Conservation (phyloP, 306 rosid genomes). For the Trifolium subterraneum region DNA sequence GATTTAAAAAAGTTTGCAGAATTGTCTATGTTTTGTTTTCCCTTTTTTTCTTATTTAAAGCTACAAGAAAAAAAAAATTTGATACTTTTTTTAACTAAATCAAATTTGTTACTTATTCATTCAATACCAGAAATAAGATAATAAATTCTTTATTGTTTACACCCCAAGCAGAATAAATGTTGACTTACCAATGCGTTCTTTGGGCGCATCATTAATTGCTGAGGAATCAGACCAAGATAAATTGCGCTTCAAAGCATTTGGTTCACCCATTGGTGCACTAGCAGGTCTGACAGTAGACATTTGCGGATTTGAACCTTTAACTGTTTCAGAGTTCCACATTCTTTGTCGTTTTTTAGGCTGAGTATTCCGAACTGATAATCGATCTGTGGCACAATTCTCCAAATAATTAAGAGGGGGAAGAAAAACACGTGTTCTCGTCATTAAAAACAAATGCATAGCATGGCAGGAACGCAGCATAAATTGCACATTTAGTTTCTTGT, state of each 20-base stretch:
- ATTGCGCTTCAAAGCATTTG: slow-evolving; percentile 54
- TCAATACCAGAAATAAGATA: slow-evolving; percentile 13
- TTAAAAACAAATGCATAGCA: slow-evolving; percentile 3
- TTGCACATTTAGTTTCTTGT: slow-evolving; percentile 6
- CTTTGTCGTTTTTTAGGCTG: slow-evolving; percentile 84
- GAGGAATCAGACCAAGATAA: slow-evolving; percentile 70
- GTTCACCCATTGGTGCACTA: slow-evolving; percentile 62
- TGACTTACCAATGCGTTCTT: slow-evolving; percentile 86
- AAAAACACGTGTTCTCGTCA: neutral
- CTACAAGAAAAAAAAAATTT: slow-evolving; percentile 16
- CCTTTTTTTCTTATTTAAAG: neutral
- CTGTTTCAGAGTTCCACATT: slow-evolving; percentile 74
- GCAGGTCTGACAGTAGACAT: slow-evolving; percentile 50
- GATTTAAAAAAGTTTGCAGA: slow-evolving; percentile 6
- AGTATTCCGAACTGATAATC: slow-evolving; percentile 56
- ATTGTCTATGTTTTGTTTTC: neutral
- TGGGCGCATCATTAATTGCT: slow-evolving; percentile 62
- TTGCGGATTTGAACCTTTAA: slow-evolving; percentile 64
- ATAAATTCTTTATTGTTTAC: neutral
- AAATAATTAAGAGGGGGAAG: slow-evolving; percentile 24
- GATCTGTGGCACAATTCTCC: slow-evolving; percentile 53
- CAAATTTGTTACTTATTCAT: slow-evolving; percentile 20
- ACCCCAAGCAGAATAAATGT: slow-evolving; percentile 11
- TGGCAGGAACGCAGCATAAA: slow-evolving; percentile 7
- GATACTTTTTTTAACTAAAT: neutral